These are phyloP conservation scores for Novymonas esmeraldas DNA, from an alignment of 208 protist species.

Conservation along the genomic window DNA sequence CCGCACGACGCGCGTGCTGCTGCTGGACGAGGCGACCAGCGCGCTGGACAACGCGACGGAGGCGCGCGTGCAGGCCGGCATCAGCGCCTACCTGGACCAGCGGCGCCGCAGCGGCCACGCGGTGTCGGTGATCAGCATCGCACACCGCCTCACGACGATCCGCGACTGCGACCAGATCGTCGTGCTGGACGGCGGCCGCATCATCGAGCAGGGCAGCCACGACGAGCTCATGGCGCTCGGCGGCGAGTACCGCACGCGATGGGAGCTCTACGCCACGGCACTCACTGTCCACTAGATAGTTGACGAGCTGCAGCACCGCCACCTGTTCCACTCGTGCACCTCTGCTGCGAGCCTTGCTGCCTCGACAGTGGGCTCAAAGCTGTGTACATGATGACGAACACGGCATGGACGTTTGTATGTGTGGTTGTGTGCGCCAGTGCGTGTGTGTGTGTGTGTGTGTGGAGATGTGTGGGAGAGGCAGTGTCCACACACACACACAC, in stretches of 20 bases:
- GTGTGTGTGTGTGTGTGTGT: no score
- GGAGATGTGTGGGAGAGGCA: no score
- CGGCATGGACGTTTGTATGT: no score
- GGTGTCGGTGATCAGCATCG: conserved; percentile 79
- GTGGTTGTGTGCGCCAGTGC: no score
- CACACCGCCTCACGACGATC: conserved; percentile 86
- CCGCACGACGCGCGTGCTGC: conserved; percentile 55
- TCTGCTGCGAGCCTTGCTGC: no score
- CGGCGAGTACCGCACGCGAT: conserved; percentile 73
- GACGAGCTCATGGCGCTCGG: conserved; percentile 76
- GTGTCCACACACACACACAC: not conserved
- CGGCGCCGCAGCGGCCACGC: no score
- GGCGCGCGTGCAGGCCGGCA: conserved; percentile 67
- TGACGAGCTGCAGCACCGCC: no score
- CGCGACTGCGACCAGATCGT: conserved; percentile 74
- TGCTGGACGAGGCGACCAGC: conserved; percentile 86
- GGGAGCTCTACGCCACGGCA: conserved; percentile 65
- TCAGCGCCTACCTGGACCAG: conserved; percentile 46
- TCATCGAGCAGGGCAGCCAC: conserved; percentile 78
- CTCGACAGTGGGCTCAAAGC: no score
- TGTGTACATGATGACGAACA: no score
- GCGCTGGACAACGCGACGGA: conserved; percentile 88
- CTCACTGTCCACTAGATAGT: no score
- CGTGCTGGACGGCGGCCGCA: conserved; percentile 65
- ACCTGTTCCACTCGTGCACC: no score